Evolutionary conservation across 208 protist genomes (phyloP).

Genomic region (Spongospora subterranea): DNA sequence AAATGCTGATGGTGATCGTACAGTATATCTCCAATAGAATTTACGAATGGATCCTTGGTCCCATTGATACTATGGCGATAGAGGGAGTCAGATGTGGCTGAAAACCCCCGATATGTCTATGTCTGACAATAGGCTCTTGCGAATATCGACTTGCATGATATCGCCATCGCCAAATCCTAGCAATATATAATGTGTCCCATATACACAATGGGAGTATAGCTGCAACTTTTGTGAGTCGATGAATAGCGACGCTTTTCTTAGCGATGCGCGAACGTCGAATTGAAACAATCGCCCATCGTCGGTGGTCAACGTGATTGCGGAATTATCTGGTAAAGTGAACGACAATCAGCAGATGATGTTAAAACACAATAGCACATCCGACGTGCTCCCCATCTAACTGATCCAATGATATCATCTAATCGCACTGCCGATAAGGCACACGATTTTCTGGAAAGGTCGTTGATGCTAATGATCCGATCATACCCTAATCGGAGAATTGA

Average conservation of each 20-base stretch:
- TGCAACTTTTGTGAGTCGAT: slow-evolving; percentile 30
- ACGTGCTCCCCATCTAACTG: neutral
- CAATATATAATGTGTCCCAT: neutral
- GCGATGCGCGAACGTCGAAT: neutral
- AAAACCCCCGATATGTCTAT: neutral
- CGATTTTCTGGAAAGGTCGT: slow-evolving; percentile 11
- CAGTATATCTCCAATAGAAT: slow-evolving; percentile 4
- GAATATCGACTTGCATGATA: slow-evolving; percentile 32
- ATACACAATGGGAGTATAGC: slow-evolving; percentile 8
- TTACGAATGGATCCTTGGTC: slow-evolving; percentile 29
- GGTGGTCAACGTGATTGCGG: neutral
- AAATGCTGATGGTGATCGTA: neutral
- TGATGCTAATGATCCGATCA: slow-evolving; percentile 25
- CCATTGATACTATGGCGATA: neutral
- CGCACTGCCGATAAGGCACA: neutral
- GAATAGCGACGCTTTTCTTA: slow-evolving; percentile 24
- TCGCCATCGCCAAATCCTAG: slow-evolving; percentile 43
- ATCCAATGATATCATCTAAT: slow-evolving; percentile 38
- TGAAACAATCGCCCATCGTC: slow-evolving; percentile 39
- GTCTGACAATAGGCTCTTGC: neutral
- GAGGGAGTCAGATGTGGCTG: neutral
- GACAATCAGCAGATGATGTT: neutral
- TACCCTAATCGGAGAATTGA: neutral
- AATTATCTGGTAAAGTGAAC: slow-evolving; percentile 11
- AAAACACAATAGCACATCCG: neutral